A percentile compares a stretch with the other conserved stretches of the same genome.
These are phyloP conservation scores for Colletotrichum higginsianum DNA, from an alignment of 2,329 filamentous ascomycete genomes.

Conservation along the genomic window DNA sequence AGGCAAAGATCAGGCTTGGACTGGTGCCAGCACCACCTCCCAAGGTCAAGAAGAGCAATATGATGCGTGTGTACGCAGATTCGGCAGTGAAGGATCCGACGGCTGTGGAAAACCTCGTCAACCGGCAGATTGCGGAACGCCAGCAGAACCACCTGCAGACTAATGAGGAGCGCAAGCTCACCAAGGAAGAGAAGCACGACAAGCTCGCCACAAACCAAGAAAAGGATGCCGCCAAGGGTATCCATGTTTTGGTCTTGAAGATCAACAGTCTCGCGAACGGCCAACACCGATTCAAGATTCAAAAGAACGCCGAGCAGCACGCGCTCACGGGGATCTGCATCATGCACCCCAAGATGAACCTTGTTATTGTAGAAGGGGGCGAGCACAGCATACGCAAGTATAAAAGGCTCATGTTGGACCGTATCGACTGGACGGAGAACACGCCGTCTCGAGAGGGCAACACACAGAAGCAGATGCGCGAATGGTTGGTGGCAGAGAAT, in stretches of 20 bases:
- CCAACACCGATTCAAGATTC: conserved; percentile 93
- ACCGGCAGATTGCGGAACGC: conserved; percentile 91
- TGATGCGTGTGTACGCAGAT: conserved; percentile 85
- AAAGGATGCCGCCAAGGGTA: conserved; percentile 88
- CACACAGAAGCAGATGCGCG: conserved; percentile 73
- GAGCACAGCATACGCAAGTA: conserved; percentile 86
- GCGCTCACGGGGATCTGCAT: conserved; percentile 91
- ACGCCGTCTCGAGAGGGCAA: conserved; percentile 75
- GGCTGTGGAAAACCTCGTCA: conserved; percentile 94
- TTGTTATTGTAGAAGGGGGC: conserved; percentile 94
- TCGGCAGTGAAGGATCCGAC: conserved; percentile 91
- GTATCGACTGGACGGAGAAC: conserved; percentile 96
- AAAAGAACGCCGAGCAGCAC: conserved; percentile 91
- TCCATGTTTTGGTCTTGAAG: conserved; percentile 90
- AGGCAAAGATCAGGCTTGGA: conserved; percentile 94
- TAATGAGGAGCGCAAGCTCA: conserved; percentile 90
- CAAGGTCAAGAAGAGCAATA: conserved; percentile 96
- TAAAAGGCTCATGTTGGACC: conserved; percentile 93
- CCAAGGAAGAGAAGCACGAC: conserved; percentile 87
- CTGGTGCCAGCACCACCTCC: conserved; percentile 91
- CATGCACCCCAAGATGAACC: conserved; percentile 88
- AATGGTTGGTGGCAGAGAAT: conserved; percentile 86
- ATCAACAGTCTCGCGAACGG: conserved; percentile 92
- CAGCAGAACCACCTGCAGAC: conserved; percentile 81
- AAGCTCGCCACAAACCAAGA: conserved; percentile 89